phyloP scores from a whole-genome alignment of 495 filamentous ascomycete species.

The Neurospora sp. region DNA sequence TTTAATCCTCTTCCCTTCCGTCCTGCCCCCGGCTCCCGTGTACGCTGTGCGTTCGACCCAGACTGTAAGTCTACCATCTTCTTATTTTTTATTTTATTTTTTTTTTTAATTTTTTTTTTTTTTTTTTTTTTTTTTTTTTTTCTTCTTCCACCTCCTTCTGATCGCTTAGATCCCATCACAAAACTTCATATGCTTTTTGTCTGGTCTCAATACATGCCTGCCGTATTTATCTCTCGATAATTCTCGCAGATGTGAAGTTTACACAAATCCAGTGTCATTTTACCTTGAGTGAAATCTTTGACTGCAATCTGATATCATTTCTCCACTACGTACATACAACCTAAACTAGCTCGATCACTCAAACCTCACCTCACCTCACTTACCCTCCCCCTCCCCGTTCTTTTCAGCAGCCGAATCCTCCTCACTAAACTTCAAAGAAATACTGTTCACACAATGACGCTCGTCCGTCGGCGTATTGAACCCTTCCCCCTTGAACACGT shows the following conservation, averaged over 20 bases:
- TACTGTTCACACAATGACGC: constrained; percentile 92
- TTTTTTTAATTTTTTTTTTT: not conserved
- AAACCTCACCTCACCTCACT: constrained; percentile 19
- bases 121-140: not conserved
- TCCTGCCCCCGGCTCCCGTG: not conserved
- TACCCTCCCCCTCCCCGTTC: constrained; percentile 13
- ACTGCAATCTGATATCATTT: not conserved
- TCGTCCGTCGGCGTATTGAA: constrained; percentile 87
- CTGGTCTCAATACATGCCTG: not conserved
- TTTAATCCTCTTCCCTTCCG: not conserved
- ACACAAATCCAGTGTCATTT: not conserved
- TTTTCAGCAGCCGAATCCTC: constrained; percentile 51
- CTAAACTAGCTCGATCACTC: not conserved
- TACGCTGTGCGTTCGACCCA: not conserved
- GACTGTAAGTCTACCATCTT: not conserved
- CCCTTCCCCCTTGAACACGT: constrained; percentile 96
- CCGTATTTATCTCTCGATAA: not conserved
- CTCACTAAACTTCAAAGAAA: constrained; percentile 72
- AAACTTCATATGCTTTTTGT: not conserved
- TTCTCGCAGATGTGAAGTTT: not conserved
- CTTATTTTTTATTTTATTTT: not conserved
- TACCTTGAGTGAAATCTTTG: not conserved
- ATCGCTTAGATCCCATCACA: not conserved
- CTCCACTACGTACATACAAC: not conserved
- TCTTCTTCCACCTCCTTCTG: not conserved